Percentiles rank a stretch among this genome's conserved stretches.
phyloP scores from a whole-genome alignment of 2,329 filamentous ascomycete species.

The Sclerotinia glacialis region DNA sequence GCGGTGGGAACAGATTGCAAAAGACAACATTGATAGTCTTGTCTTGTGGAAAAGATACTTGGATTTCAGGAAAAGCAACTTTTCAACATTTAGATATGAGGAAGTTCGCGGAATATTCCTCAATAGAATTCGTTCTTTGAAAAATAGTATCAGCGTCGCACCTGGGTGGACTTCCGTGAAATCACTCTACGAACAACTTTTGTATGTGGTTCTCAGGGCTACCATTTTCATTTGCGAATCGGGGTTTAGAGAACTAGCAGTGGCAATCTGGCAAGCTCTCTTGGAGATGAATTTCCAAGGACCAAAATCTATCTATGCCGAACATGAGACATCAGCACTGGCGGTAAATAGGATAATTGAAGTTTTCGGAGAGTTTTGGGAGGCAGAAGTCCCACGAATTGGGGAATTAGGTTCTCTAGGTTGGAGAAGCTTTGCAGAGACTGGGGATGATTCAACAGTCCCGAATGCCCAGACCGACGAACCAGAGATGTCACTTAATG shows the following conservation, averaged over 20 bases:
- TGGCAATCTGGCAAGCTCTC: constrained; percentile 78
- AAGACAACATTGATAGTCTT: constrained; percentile 55
- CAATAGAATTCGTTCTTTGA: constrained; percentile 53
- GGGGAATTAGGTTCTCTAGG: constrained; percentile 71
- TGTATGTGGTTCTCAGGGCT: constrained; percentile 73
- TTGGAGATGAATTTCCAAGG: constrained; percentile 69
- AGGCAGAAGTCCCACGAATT: constrained; percentile 74
- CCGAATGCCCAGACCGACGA: constrained; percentile 31
- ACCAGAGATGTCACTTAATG: constrained; percentile 23
- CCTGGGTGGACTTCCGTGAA: constrained; percentile 15
- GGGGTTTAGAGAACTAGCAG: constrained; percentile 73
- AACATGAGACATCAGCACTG: constrained; percentile 21
- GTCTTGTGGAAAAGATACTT: constrained; percentile 71
- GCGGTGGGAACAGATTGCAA: constrained; percentile 64
- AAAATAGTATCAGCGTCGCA: constrained; percentile 27
- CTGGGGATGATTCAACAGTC: constrained; percentile 28
- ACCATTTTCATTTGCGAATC: constrained; percentile 72
- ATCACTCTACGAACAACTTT: constrained; percentile 43
- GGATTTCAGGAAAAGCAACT: constrained; percentile 68
- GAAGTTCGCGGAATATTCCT: constrained; percentile 58
- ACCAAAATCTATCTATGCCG: constrained; percentile 41
- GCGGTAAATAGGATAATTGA: constrained; percentile 26
- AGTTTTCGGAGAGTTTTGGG: constrained; percentile 76
- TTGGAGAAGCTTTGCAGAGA: constrained; percentile 58
- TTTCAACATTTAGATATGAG: constrained; percentile 66